Base-by-base conservation (phyloP, 2,329 filamentous ascomycete genomes). In the Alternaria infectoria region DNA sequence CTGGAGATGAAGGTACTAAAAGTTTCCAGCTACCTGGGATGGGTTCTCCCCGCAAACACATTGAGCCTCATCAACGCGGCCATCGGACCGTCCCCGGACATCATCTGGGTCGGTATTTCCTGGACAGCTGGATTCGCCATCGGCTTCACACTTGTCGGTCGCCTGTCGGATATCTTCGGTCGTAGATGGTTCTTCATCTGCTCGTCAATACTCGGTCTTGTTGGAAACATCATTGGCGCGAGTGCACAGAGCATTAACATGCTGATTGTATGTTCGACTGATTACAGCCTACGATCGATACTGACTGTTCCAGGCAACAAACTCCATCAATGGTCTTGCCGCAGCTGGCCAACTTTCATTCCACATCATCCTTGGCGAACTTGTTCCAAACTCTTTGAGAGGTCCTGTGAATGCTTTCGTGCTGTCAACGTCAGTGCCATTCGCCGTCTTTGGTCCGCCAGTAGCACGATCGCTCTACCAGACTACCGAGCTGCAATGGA, bases 281-380 rank as follows among this genome's bases (percentile, higher is more conserved):
- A 26, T 21, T 21, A 15, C 23, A 10, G 19, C n/a, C 5, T 51
- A 12, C n/a, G n/a, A 3, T 10, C 19, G 13, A 5, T 21, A 32
- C 65, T 70, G 12, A 69, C 32, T 19, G 2, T 46, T 13, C 11
- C 11, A 73, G 72, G 72, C 65, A 6, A 74, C 73, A 6, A 75
- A 76, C 54, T 68, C 69, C 7, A 74, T 81, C 58, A 79, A 81
- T 25, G 79, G 79, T 4, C 71, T 81, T 19, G 79, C 77, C 6
- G 77, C 77, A 44, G 77, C 79, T 21, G 78, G 77, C 36, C 79
- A 81, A 63, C 71, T 79, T 3, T 81, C 78, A 0, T 81, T 81
- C 68, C 74, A 75, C 61, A 75, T 78, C 52, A 77, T 80, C 11
- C 69, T 81, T 1, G 77, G 77, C 6, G 79, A 81, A 58, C 74